Percentiles rank a stretch among this genome's conserved stretches.
These are phyloP conservation scores for Cephaloascus albidus DNA, from an alignment of 805 yeast species.

Conservation along the genomic window DNA sequence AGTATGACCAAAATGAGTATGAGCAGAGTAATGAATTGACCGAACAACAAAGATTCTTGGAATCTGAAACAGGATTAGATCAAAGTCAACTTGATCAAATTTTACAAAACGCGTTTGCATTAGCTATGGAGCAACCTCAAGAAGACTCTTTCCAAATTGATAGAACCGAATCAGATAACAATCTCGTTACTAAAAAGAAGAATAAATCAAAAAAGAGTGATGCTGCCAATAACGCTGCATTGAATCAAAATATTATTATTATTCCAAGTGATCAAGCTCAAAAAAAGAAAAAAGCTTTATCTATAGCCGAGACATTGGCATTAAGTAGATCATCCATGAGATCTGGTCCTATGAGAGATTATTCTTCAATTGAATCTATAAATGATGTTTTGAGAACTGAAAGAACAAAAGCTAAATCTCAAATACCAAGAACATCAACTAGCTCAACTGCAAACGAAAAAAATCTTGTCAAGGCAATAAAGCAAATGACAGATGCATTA, in stretches of 20 bases:
- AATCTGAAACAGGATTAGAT: conserved; percentile 40
- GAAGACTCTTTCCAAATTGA: background rate
- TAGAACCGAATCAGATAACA: background rate
- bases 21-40: background rate
- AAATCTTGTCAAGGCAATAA: conserved; percentile 23
- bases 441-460: conserved; percentile 15
- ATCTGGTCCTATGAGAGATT: conserved; percentile 15
- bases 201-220: background rate
- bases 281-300: conserved; percentile 19
- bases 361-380: conserved; percentile 15
- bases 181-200: background rate
- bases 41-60: conserved; percentile 1
- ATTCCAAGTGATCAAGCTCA: background rate
- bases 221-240: background rate
- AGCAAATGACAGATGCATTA: conserved; percentile 26
- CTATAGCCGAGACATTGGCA: conserved; percentile 56
- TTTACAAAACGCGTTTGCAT: conserved; percentile 65
- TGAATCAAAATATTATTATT: no score
- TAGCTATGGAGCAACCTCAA: conserved; percentile 62
- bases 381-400: conserved; percentile 11
- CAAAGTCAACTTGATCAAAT: conserved; percentile 53
- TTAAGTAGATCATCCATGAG: conserved; percentile 38
- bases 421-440: conserved; percentile 2
- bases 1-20: background rate
- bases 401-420: background rate